Base-by-base conservation (phyloP, 2,329 filamentous ascomycete genomes). In the Fusarium brachygibbosum region DNA sequence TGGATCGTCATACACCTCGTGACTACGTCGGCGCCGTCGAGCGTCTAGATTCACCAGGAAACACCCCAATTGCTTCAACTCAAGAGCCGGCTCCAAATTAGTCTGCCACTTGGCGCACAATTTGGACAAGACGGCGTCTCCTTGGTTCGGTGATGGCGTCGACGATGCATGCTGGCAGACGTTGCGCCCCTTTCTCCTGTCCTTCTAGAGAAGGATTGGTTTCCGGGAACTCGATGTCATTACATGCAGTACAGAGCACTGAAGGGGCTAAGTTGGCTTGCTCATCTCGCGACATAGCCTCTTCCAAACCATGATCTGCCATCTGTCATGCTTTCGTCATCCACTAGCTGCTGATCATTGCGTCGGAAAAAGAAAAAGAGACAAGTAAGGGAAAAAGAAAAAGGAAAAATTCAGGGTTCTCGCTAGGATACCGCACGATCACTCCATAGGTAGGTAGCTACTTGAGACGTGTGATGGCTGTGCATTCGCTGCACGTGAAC, bases 131-230 rank as follows among this genome's bases (percentile, higher is more conserved):
- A 55, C 48, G 50, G 66, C 69, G 66, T 54, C 59, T 32, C 44
- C 44, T 51, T 68, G 44, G 68, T 50, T 50, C 51, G 32, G 34
- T 23, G 61, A 65, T 68, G 66, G 72, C 58, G 63, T 57, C 55
- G 42, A 35, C 38, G 38, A 35, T 52, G 42, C 40, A 56, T 68
- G 61, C 66, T 58, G 62, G 13, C 32, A 59, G 53, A 65, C 67
- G 60, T 74, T 69, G 45, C 45, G 23, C 67, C 63, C 66, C 58
- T 71, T 74, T 68, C 61, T 68, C 53, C 60, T 65, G 51, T 49
- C 50, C 50, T 61, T 71, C 58, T 58, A 71, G 48, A 59, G 58
- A 29, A 37, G 19, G 28, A 53, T 57, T 63, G 53, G 66, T 59
- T 60, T 50, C 59, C 49, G 50, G 28, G 50, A 65, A 61, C 58